phyloP scores from a whole-genome alignment of 495 filamentous ascomycete species.

The Trypethelium eluteriae region DNA sequence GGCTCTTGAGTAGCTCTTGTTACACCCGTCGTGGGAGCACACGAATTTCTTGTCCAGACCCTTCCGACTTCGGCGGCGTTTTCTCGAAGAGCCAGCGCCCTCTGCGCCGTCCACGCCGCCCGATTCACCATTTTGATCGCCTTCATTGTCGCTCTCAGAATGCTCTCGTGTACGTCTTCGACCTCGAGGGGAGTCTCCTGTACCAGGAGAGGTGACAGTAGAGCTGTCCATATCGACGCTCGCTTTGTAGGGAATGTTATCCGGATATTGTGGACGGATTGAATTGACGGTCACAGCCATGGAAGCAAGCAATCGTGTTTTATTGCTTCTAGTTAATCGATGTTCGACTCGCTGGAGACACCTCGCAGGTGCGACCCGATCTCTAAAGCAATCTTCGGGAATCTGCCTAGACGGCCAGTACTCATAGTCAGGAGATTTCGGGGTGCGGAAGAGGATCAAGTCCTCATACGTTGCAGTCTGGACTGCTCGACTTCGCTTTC shows the following conservation, averaged over 20 bases:
- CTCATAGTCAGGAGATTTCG: constrained; percentile 4
- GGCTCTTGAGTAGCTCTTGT: constrained; percentile 91
- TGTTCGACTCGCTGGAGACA: constrained; percentile 9
- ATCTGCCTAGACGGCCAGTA: constrained; percentile 3
- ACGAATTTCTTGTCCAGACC: constrained; percentile 91
- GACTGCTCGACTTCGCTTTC: background rate
- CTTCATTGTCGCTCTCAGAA: background rate
- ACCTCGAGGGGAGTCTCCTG: background rate
- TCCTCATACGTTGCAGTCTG: background rate
- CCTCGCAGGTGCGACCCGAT: constrained; percentile 8
- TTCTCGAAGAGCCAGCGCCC: constrained; percentile 44
- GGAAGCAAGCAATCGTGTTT: background rate
- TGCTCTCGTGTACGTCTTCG: constrained; percentile 5
- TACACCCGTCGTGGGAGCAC: constrained; percentile 80
- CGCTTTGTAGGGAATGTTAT: background rate
- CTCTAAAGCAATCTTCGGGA: constrained; percentile 7
- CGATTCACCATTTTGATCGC: constrained; percentile 15
- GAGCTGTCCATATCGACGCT: background rate
- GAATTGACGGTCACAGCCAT: background rate
- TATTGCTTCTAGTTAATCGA: background rate
- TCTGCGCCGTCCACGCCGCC: constrained; percentile 17
- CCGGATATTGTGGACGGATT: background rate
- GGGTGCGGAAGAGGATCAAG: background rate
- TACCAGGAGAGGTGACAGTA: background rate
- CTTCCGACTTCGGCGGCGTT: constrained; percentile 77